Base-by-base conservation (phyloP, 441 rosid species). In the Bocquillonia castaneifolia region DNA sequence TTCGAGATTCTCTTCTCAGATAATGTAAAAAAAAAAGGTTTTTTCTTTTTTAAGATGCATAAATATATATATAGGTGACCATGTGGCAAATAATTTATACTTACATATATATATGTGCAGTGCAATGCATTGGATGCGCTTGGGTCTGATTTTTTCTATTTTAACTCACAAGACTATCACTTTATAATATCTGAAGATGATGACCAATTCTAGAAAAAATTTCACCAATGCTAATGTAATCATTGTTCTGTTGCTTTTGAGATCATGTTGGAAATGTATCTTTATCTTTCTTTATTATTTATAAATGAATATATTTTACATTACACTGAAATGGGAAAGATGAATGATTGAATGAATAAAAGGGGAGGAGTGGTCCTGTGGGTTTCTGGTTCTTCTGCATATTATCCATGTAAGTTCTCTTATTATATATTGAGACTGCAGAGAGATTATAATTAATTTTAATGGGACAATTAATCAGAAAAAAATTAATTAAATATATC, bases 181-280 rank as follows among this genome's bases (percentile, higher is more conserved):
- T 37, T 36, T 44, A 29, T 55, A 63, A 36, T 45, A 44, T 4
- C 26, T 2, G 9, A 60, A 39, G 64, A 45, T 40, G 17, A 53
- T 10, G 48, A 36, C 39, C 51, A 67, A 31, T 29, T 67, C 44
- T 29, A n/a, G 70, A 66, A 36, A 39, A 9, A 1, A 17, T 65
- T 52, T 42, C 28, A 67, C 42, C 32, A 55, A 29, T 40, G 53
- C 53, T 58, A 56, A 40, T 31, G 32, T 57, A 45, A 57, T 57
- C 23, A 67, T 58, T 67, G 64, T 67, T 67, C 25, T 32, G 64
- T 34, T 57, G 44, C 57, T 45, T 67, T 67, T 67, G 23, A 45
- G 44, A 56, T 67, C 10, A 44, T 44, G 31, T 45, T 56, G 34
- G 54, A 57, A 67, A 56, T 17, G 45, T 15, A 45, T 57, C 56